These are phyloP conservation scores for Trifolium repens DNA, from an alignment of 306 rosid species.

Conservation along the genomic window DNA sequence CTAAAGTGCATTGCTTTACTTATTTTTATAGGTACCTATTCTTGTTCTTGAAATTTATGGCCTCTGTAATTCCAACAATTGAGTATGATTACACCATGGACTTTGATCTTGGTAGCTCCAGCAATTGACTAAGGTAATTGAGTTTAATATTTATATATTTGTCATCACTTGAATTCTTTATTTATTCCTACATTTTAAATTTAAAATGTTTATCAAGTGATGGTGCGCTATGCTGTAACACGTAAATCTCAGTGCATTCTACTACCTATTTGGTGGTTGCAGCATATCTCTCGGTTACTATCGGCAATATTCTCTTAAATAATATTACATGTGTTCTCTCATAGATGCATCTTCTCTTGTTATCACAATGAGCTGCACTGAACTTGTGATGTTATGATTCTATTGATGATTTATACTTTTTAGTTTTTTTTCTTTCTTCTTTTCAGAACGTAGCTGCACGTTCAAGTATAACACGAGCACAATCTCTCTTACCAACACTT, in stretches of 20 bases:
- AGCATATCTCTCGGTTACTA: not conserved
- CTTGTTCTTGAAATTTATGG: slow-evolving; percentile 93
- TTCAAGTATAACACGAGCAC: slow-evolving; percentile 31
- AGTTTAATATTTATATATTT: slow-evolving; percentile 6
- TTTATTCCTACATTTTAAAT: not conserved
- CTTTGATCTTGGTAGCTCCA: slow-evolving; percentile 94
- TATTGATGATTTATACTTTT: not conserved
- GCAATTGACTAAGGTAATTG: slow-evolving; percentile 62
- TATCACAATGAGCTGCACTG: not conserved
- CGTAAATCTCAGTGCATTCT: slow-evolving; percentile 14
- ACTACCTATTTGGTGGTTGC: not conserved
- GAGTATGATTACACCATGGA: slow-evolving; percentile 98
- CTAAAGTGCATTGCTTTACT: not conserved
- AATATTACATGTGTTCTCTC: too few relatives aligned
- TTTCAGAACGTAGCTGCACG: slow-evolving; percentile 40
- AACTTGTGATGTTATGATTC: not conserved
- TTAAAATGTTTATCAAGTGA: not conserved
- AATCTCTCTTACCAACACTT: slow-evolving; percentile 18
- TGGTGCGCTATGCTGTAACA: not conserved
- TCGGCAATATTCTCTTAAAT: not conserved
- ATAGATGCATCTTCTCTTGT: not conserved
- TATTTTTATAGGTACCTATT: slow-evolving; percentile 75
- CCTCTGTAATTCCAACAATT: slow-evolving; percentile 96
- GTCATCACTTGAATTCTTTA: slow-evolving; percentile 10
- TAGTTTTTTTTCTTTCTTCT: not conserved